A percentile compares a stretch with the other conserved stretches of the same genome.
Evolutionary conservation across 2,329 filamentous ascomycete species (phyloP).

Genomic region (Sporothrix brasiliensis): DNA sequence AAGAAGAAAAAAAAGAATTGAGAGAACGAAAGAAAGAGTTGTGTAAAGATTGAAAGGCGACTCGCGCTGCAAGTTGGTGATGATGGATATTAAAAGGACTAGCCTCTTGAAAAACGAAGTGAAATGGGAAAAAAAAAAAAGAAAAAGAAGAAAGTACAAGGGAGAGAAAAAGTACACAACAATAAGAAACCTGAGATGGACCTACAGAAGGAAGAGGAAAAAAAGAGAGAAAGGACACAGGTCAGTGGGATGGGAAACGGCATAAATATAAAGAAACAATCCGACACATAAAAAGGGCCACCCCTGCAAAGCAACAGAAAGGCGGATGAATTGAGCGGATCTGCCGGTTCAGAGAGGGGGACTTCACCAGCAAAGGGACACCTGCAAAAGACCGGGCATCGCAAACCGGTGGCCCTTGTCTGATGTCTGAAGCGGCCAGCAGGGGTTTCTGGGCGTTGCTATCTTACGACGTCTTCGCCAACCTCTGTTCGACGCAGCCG

Average conservation of each 20-base stretch:
- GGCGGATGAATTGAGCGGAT: slow-evolving; percentile 21
- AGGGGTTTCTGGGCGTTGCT: neutral
- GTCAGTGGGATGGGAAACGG: slow-evolving; percentile 7
- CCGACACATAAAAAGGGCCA: slow-evolving; percentile 21
- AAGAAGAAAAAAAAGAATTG: slow-evolving; percentile 35
- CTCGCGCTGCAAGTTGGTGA: slow-evolving; percentile 47
- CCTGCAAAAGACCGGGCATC: neutral
- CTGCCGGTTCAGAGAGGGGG: slow-evolving; percentile 16
- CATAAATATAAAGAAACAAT: slow-evolving; percentile 32
- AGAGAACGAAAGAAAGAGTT: slow-evolving; percentile 38
- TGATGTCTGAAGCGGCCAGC: slow-evolving; percentile 27
- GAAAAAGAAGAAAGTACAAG: slow-evolving; percentile 35
- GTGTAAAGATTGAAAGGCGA: slow-evolving; percentile 44
- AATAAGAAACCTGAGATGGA: slow-evolving; percentile 38
- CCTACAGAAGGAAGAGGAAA: slow-evolving; percentile 33
- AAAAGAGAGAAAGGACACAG: slow-evolving; percentile 38
- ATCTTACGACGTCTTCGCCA: neutral
- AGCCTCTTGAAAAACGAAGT: slow-evolving; percentile 47
- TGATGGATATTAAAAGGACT: slow-evolving; percentile 48
- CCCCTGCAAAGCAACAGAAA: slow-evolving; percentile 2
- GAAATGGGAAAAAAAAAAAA: slow-evolving; percentile 37
- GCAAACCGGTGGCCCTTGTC: slow-evolving; percentile 19
- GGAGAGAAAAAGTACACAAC: slow-evolving; percentile 37
- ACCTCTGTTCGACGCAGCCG: neutral
- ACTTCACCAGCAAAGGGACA: neutral